Evolutionary conservation across 2,329 filamentous ascomycete genomes (phyloP).

Genomic region (Dothidotthia symphoricarpi): DNA sequence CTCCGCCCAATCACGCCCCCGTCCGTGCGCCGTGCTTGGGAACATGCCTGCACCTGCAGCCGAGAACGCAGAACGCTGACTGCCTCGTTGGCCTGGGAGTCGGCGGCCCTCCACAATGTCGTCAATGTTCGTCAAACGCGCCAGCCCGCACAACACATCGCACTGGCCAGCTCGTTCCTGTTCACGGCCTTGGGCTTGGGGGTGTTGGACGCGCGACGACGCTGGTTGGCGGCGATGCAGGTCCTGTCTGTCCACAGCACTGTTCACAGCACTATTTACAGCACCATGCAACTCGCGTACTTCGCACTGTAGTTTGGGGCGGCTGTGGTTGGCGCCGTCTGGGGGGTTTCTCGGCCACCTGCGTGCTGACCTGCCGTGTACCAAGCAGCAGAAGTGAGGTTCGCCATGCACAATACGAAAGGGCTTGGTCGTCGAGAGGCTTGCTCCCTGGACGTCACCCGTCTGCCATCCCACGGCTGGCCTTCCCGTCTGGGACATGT

Average conservation of each 20-base stretch:
- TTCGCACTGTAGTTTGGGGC: too few species aligned
- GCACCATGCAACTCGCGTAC: too few species aligned
- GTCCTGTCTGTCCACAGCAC: too few species aligned
- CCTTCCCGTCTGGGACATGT: constrained; percentile 7
- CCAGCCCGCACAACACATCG: too few species aligned
- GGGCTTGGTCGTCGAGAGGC: too few species aligned
- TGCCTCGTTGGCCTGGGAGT: too few species aligned
- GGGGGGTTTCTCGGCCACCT: neutral
- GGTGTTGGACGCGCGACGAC: neutral
- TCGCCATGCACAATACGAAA: too few species aligned
- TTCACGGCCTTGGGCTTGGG: neutral
- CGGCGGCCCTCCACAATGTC: constrained; percentile 14
- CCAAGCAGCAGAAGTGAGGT: neutral
- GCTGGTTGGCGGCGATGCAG: too few species aligned
- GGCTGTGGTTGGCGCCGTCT: too few species aligned
- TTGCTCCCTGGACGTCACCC: constrained; percentile 7
- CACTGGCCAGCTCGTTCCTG: neutral
- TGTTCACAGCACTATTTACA: too few species aligned
- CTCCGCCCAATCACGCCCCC: constrained; percentile 13
- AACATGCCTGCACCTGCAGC: constrained; percentile 15
- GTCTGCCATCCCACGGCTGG: constrained; percentile 1
- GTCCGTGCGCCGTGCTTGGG: constrained; percentile 7
- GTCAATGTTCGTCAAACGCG: constrained; percentile 3
- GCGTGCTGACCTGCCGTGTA: too few species aligned
- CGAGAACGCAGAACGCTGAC: constrained; percentile 4